Percentiles rank a stretch among this genome's conserved stretches.
Conservation (phyloP, 768 basidiomycete genomes). For the Amyloporia xantha region DNA sequence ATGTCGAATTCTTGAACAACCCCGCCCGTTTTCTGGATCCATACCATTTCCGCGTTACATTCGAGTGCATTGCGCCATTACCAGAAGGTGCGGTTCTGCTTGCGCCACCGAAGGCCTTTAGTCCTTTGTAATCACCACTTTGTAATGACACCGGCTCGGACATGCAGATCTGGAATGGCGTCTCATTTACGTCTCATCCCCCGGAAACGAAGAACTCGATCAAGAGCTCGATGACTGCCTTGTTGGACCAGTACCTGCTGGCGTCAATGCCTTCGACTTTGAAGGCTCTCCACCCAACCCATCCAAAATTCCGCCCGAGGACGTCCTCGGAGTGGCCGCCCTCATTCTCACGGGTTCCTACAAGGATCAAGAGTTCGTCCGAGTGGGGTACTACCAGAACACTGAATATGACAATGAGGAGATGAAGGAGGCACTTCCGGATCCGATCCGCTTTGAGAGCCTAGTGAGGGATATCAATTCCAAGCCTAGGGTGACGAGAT, state of each 20-base stretch:
- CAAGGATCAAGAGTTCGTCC: constrained; percentile 96
- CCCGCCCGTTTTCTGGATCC: constrained; percentile 87
- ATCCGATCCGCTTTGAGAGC: constrained; percentile 64
- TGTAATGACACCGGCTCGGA: not conserved
- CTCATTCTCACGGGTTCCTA: constrained; percentile 96
- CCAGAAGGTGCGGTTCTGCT: constrained; percentile 57
- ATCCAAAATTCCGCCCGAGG: constrained; percentile 76
- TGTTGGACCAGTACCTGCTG: constrained; percentile 95
- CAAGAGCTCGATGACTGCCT: constrained; percentile 98
- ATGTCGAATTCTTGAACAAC: constrained; percentile 89
- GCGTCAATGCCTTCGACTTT: constrained; percentile 97
- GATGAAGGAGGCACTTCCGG: constrained; percentile 71
- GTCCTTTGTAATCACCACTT: not conserved
- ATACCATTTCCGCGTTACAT: constrained; percentile 92
- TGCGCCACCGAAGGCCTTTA: not conserved
- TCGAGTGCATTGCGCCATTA: constrained; percentile 90
- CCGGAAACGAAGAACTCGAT: constrained; percentile 85
- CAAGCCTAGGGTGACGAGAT: constrained; percentile 91
- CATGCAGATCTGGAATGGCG: constrained; percentile 91
- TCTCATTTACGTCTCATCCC: constrained; percentile 93
- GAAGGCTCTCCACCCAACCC: constrained; percentile 82
- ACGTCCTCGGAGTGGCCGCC: constrained; percentile 93
- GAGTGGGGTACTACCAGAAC: constrained; percentile 98
- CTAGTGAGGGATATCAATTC: constrained; percentile 83
- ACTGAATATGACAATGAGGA: constrained; percentile 97